Base-by-base conservation (phyloP, 2,329 filamentous ascomycete species). In the Aspergillaceae sp. region DNA sequence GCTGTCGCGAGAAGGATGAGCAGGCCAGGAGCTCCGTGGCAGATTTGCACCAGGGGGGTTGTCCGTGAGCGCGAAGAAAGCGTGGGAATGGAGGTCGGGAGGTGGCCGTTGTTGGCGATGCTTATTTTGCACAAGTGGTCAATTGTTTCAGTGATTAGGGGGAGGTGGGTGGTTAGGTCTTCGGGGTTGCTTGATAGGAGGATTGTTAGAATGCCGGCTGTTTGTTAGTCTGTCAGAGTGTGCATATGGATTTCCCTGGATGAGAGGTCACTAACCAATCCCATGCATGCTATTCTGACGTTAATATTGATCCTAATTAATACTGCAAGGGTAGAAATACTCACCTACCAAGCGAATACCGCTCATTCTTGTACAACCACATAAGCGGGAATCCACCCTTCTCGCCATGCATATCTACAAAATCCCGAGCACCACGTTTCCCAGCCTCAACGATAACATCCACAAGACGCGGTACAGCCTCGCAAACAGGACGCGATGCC, bases 1-100 rank as follows among this genome's bases (percentile, higher is more conserved):
- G 65, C 64, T 5, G 58, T 53, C 1, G 58, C 60, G n/a, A 71
- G 47, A 4, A 71, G 59, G 11, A 65, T 46, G 5, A 71, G 52
- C 4, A 69, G 50, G 0, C 65, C 67, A 2, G 68, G 68, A 10
- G 60, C 59, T 3, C 68, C 68, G 46, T 71, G 68, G 32, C 68
- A 71, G 35, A 71, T 56, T 38, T 71, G 68, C 1, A 71, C 64
- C 7, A 70, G 59, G 35, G 60, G 60, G 0, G 59, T 62, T 10
- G 46, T 11, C 30, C 52, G 55, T 2, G 53, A 50, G 50, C 9
- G 54, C 7, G 28, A 51, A 30, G 28, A 51, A 30, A 51, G 57
- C 2, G 55, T 50, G 1, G 68, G 68, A 28, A 69, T 55, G 3
- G 60, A 54, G 41, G 61, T 66, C 1, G 67, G 68, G 3, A 71